Conservation (phyloP, 306 rosid species). For the Inga oerstediana region DNA sequence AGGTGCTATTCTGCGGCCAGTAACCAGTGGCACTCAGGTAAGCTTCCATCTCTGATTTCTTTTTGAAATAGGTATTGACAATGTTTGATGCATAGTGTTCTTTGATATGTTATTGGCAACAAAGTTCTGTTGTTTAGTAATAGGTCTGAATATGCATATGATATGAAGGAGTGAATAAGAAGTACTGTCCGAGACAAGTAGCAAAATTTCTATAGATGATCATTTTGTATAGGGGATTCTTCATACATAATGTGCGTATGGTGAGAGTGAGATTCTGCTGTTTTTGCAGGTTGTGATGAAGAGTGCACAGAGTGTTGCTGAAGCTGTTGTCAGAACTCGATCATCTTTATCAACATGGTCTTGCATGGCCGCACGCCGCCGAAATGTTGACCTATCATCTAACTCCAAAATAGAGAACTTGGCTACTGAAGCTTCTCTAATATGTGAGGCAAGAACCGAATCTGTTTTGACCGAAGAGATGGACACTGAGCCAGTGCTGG, state of each 20-base stretch:
- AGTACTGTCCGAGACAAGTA: not conserved
- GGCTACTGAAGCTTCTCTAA: constrained; percentile 34
- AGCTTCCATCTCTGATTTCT: not conserved
- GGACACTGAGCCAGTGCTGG: constrained; percentile 20
- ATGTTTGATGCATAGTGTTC: not conserved
- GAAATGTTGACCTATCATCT: constrained; percentile 42
- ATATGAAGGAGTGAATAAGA: not conserved
- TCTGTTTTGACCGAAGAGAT: constrained; percentile 24
- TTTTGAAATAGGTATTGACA: not conserved
- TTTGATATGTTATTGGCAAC: not conserved
- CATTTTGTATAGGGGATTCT: not conserved
- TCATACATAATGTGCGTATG: not conserved
- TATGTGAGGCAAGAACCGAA: constrained; percentile 41
- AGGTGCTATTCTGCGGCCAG: constrained; percentile 62
- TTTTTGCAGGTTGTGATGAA: constrained; percentile 60
- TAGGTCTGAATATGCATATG: not conserved
- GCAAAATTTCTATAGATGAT: not conserved
- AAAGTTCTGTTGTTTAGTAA: not conserved
- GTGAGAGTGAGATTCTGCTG: constrained; percentile 11
- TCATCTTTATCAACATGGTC: constrained; percentile 69
- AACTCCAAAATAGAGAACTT: constrained; percentile 37
- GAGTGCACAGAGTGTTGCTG: constrained; percentile 70
- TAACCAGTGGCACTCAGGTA: constrained; percentile 72
- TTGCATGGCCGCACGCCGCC: constrained; percentile 70
- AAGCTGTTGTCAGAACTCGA: constrained; percentile 70